These are phyloP conservation scores for Cryptococcus sp. DNA, from an alignment of 1,284 basidiomycete genomes.

Conservation along the genomic window DNA sequence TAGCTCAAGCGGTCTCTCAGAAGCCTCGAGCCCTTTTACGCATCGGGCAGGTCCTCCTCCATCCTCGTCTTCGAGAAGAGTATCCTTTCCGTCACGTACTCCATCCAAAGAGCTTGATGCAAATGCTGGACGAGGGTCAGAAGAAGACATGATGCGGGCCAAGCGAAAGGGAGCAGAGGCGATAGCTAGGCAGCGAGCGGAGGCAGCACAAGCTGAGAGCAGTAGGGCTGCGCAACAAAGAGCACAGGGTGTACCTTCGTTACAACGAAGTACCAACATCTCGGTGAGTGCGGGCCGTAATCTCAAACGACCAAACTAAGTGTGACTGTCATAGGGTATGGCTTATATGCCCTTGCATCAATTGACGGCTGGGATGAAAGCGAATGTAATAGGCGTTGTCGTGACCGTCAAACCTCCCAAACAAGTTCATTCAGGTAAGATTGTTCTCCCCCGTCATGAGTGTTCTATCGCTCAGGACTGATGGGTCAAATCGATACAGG, in stretches of 20 bases:
- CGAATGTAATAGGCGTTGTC: constrained; percentile 22
- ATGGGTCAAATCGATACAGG: constrained; percentile 5
- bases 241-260: not conserved
- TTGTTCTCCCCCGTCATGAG: too few species aligned
- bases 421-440: too few species aligned
- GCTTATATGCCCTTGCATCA: not conserved
- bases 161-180: not conserved
- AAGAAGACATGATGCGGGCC: not conserved
- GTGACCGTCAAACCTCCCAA: constrained; percentile 3
- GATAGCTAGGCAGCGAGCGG: not conserved
- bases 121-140: not conserved
- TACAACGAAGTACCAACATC: constrained; percentile 4
- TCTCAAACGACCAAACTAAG: not conserved
- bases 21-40: too few species aligned
- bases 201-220: constrained; percentile 8
- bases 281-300: constrained; percentile 7
- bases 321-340: not conserved
- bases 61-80: too few species aligned
- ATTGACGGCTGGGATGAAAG: not conserved
- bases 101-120: too few species aligned
- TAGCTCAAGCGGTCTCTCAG: too few species aligned
- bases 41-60: too few species aligned
- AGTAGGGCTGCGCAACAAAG: constrained; percentile 1
- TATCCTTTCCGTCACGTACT: too few species aligned
- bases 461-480: not conserved